Evolutionary conservation across 106 monocot genomes (phyloP).

Genomic region (Dendrobium chrysotoxum): DNA sequence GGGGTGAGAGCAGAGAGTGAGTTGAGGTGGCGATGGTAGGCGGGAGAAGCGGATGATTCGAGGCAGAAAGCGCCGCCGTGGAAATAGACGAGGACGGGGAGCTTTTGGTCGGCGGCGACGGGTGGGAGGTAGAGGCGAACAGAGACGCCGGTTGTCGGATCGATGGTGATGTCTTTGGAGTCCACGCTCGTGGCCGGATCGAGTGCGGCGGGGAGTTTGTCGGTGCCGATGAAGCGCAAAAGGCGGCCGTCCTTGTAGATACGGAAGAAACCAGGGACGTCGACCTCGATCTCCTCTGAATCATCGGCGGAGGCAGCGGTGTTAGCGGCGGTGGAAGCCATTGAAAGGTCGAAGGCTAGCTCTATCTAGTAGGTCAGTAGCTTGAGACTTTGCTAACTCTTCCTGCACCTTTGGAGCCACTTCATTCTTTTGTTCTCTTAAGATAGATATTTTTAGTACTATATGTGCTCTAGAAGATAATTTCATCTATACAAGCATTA

Average conservation of each 20-base stretch:
- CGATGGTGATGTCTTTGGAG: conserved; percentile 41
- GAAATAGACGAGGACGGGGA: conserved; percentile 12
- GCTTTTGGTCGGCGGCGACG: background rate
- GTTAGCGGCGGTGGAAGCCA: background rate
- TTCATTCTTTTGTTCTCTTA: too few species aligned
- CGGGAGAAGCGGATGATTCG: conserved; percentile 6
- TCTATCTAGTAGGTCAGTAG: too few species aligned
- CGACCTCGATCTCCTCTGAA: conserved; percentile 13
- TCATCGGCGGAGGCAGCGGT: background rate
- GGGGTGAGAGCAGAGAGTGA: conserved; percentile 7
- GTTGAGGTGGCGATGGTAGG: conserved; percentile 14
- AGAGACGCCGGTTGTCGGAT: conserved; percentile 23
- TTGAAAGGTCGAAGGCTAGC: background rate
- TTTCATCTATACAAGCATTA: too few species aligned
- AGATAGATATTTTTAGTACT: too few species aligned
- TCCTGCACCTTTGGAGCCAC: too few species aligned
- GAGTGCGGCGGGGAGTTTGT: conserved; percentile 17
- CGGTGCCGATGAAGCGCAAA: conserved; percentile 10
- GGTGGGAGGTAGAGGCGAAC: conserved; percentile 44
- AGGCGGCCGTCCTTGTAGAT: conserved; percentile 34
- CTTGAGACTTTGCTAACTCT: too few species aligned
- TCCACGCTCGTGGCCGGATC: conserved; percentile 28
- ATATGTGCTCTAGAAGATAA: too few species aligned
- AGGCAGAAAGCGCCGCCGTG: conserved; percentile 15
- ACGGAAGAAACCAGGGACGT: conserved; percentile 16